A percentile compares a stretch with the other conserved stretches of the same genome.
phyloP scores from a whole-genome alignment of 2,329 filamentous ascomycete genomes.

The Penicillium italicum region DNA sequence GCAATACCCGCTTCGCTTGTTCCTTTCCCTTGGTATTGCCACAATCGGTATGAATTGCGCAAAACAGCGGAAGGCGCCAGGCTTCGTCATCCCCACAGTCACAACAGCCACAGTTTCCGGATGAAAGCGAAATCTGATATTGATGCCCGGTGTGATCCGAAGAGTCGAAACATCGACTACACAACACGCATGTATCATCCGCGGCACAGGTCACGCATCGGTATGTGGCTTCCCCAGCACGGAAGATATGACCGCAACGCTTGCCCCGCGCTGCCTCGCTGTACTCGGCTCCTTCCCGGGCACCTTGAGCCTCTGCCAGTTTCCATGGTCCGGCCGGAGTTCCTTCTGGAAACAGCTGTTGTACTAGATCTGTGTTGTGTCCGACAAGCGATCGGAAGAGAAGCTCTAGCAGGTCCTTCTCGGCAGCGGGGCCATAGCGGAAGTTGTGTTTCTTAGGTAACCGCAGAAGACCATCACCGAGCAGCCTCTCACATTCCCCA shows the following conservation, averaged over 20 bases:
- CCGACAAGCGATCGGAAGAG: constrained; percentile 86
- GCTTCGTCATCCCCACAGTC: constrained; percentile 96
- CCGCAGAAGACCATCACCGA: constrained; percentile 76
- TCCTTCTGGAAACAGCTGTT: constrained; percentile 77
- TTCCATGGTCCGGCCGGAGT: constrained; percentile 64
- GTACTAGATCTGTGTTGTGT: constrained; percentile 68
- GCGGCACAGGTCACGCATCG: constrained; percentile 89
- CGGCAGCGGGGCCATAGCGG: constrained; percentile 70
- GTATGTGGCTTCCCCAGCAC: constrained; percentile 88
- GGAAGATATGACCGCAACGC: constrained; percentile 96
- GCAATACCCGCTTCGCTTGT: constrained; percentile 64
- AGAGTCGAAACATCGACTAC: constrained; percentile 88
- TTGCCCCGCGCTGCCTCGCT: constrained; percentile 87
- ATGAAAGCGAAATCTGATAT: constrained; percentile 81
- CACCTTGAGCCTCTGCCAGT: constrained; percentile 81
- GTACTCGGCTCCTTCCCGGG: constrained; percentile 92
- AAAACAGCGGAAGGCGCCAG: constrained; percentile 77
- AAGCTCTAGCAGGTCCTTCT: constrained; percentile 67
- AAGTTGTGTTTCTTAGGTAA: constrained; percentile 70
- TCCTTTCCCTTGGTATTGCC: constrained; percentile 46
- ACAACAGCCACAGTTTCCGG: constrained; percentile 92
- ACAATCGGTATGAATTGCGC: constrained; percentile 81
- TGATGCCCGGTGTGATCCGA: constrained; percentile 93
- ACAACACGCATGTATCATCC: constrained; percentile 93
- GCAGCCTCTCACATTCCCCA: constrained; percentile 65